A percentile compares a stretch with the other conserved stretches of the same genome.
These are phyloP conservation scores for Ramalina intermedia DNA, from an alignment of 495 filamentous ascomycete genomes.

Conservation along the genomic window DNA sequence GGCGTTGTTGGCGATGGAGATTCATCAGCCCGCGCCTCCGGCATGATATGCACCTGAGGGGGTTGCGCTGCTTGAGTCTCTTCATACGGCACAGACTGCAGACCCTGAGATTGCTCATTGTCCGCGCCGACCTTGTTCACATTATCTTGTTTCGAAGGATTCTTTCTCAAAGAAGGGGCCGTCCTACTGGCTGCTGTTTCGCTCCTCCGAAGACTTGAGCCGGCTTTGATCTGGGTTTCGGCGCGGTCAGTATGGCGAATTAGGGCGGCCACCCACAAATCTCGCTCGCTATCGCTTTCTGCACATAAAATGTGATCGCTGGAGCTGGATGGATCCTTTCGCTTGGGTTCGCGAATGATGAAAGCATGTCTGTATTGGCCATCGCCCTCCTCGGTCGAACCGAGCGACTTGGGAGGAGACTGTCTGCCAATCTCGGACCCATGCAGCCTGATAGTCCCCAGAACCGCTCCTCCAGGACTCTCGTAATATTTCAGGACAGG, in stretches of 20 bases:
- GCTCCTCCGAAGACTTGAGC: constrained; percentile 17
- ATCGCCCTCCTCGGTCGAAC: constrained; percentile 57
- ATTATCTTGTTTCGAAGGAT: constrained; percentile 22
- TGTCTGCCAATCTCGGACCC: constrained; percentile 93
- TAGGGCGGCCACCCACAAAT: constrained; percentile 83
- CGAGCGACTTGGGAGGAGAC: constrained; percentile 45
- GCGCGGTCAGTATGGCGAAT: constrained; percentile 77
- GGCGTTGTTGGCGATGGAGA: constrained; percentile 29
- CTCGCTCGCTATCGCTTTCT: constrained; percentile 84
- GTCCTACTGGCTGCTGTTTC: constrained; percentile 17
- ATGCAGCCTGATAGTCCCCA: constrained; percentile 84
- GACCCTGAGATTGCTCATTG: constrained; percentile 27
- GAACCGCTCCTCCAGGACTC: constrained; percentile 67
- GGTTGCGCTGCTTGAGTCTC: constrained; percentile 61
- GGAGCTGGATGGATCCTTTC: constrained; percentile 79
- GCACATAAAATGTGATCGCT: constrained; percentile 94
- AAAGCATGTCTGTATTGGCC: constrained; percentile 97
- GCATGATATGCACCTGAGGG: constrained; percentile 33
- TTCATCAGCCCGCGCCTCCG: constrained; percentile 18
- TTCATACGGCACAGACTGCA: constrained; percentile 78
- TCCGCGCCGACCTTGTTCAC: constrained; percentile 30
- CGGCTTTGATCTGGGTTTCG: constrained; percentile 36
- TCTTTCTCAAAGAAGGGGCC: constrained; percentile 31
- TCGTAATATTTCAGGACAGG: constrained; percentile 87
- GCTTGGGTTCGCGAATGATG: constrained; percentile 85